Base-by-base conservation (phyloP, 116 monocot species). In the Zostera marina region DNA sequence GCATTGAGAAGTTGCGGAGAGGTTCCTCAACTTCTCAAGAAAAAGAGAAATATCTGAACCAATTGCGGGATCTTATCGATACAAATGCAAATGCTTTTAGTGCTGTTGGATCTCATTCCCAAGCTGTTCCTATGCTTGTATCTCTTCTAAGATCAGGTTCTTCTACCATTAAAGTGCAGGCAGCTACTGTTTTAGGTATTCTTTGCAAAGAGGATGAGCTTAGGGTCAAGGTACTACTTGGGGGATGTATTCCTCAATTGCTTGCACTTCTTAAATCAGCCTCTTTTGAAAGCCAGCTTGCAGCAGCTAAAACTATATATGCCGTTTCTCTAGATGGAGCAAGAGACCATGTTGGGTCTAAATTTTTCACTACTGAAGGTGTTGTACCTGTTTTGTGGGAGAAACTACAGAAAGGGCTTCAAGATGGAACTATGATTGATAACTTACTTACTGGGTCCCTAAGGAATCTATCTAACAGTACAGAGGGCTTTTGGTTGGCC, bases 81-180 rank as follows among this genome's bases (percentile, higher is more conserved):
- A 79, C 76, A 47, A 82, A 81, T 54, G 86, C 89, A 54, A 81
- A 67, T 72, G 86, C 98, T 48, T 90, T 90, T 58, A 80, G 86
- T 58, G 98, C 86, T 47, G 98, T 98, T 60, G 90, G 90, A 14
- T 98, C 98, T 55, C 98, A 98, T 63, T 83, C 90, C 25, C 98
- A 90, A 67, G 98, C 98, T 51, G 86, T 98, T 38, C 98, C 89
- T 17, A 73, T 77, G 60, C 90, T 98, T 68, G 98, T 98, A 59
- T 73, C 90, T 73, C 86, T 98, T 66, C 90, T 98, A n/a, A 76
- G 98, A 32, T 85, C 98, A 52, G 98, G 98, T n/a, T 75, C 98
- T 53, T 59, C 78, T 60, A 74, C 68, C 47, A 70, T 98, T 38
- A 90, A 90, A 66, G 64, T 84, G 56, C 73, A 77, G 20, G 75